Evolutionary conservation across 495 filamentous ascomycete genomes (phyloP).

Genomic region (Parathielavia hyrcaniae): DNA sequence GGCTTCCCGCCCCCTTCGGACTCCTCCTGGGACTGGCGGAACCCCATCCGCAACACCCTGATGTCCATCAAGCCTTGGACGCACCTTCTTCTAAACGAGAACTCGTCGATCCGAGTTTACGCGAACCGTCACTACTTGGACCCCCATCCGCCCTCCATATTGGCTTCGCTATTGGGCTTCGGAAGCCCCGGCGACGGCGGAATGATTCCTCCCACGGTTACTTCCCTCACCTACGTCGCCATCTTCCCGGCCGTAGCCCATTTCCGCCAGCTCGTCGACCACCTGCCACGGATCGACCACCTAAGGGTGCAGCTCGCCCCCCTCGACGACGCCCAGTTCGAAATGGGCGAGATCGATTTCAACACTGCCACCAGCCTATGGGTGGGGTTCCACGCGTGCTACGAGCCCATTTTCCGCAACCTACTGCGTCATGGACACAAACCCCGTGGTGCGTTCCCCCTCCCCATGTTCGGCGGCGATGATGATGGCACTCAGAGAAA

Average conservation of each 20-base stretch:
- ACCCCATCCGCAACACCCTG: constrained; percentile 8
- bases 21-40: background rate
- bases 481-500: background rate
- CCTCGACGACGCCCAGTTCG: constrained; percentile 32
- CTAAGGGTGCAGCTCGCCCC: constrained; percentile 45
- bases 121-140: constrained; percentile 37
- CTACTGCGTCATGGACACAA: background rate
- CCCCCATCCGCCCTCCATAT: constrained; percentile 36
- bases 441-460: background rate
- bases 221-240: constrained; percentile 43
- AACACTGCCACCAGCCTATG: constrained; percentile 39
- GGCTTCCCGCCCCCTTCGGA: background rate
- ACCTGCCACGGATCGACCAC: constrained; percentile 37
- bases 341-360: constrained; percentile 34
- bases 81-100: constrained; percentile 41
- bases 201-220: constrained; percentile 33
- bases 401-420: constrained; percentile 32
- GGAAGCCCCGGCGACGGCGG: constrained; percentile 29
- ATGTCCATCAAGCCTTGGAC: constrained; percentile 40
- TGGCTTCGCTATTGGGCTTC: constrained; percentile 35
- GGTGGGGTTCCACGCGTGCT: constrained; percentile 43
- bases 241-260: constrained; percentile 42
- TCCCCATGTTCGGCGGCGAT: background rate
- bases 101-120: constrained; percentile 36
- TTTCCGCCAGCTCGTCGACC: constrained; percentile 30